phyloP scores from a whole-genome alignment of 176 grass and related monocot species.

The Oryza glumipatula region DNA sequence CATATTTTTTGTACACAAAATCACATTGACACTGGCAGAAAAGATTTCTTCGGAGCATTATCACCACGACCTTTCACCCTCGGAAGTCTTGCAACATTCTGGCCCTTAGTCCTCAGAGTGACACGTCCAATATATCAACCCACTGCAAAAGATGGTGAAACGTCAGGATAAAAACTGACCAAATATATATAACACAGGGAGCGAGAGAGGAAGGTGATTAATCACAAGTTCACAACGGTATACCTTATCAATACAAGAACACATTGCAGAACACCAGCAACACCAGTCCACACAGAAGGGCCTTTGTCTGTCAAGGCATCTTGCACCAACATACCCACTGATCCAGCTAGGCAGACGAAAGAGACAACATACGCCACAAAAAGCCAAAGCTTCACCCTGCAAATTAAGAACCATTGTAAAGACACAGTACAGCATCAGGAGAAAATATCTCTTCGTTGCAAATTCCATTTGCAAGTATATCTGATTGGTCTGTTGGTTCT shows the following conservation, averaged over 20 bases:
- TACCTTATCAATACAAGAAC: conserved; percentile 94
- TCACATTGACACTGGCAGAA: neutral
- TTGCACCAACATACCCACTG: conserved; percentile 86
- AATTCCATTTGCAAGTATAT: conserved; percentile 10
- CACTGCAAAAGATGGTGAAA: conserved; percentile 53
- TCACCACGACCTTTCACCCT: neutral
- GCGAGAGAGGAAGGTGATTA: neutral
- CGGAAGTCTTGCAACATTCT: neutral
- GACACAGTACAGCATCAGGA: neutral
- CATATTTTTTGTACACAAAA: conserved; percentile 34
- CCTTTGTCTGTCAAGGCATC: conserved; percentile 76
- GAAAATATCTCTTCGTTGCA: neutral
- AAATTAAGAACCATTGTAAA: conserved; percentile 30
- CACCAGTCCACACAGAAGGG: conserved; percentile 82
- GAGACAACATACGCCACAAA: conserved; percentile 94
- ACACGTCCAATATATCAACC: conserved; percentile 88
- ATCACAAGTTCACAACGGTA: neutral
- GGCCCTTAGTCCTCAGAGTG: conserved; percentile 65
- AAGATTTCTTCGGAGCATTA: neutral
- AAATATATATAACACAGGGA: neutral
- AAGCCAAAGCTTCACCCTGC: conserved; percentile 94
- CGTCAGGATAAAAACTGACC: neutral
- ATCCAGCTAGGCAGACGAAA: conserved; percentile 81
- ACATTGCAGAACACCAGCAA: conserved; percentile 87
- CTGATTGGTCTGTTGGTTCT: neutral